Evolutionary conservation across 2,329 filamentous ascomycete genomes (phyloP), one percentile per base, ranked within the genome.

Genomic region (Dryadomyces quercus-mongolicae): DNA sequence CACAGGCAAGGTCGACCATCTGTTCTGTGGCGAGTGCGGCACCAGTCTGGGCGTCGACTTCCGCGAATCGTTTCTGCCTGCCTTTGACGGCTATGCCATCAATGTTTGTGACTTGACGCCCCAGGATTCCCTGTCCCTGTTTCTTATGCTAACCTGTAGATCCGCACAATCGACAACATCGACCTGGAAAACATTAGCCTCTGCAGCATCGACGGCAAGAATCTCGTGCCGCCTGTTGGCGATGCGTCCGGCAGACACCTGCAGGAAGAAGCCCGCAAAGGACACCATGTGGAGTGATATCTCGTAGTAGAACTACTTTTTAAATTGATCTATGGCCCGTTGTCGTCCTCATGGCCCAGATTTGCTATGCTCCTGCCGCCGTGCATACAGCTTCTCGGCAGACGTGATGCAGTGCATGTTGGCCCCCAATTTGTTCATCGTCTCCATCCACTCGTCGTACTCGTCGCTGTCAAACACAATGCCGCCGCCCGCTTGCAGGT

Each of bases 381-480:
- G 66, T 7, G 66, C 69, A 60, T 78, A 78, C n/a, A 78, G 65
- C 66, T 85, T 77, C 72, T 96, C 92, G 2, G 91, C 92, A 52
- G 84, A 81, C 56, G 83, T 85, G 67, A 97, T 91, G 70, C 88
- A 93, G 61, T 86, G 80, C 74, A 94, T 89, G 67, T 95, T 95
- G 47, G 89, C 88, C 25, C 86, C 84, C 49, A 95, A 74, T 77
- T 98, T 98, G 74, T 98, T 97, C 52, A 82, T 88, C 60, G 94
- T 96, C 78, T 97, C 89, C 70, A 92, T 81, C 76, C 91, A 96
- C 70, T 97, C 93, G 60, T 96, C 88, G 63, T 86, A 85, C 61
- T 77, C 86, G 65, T 95, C 91, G 44, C 88, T 94, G 69, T 97
- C 93, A 65, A 92, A 95, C 46, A 95, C 91, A 63, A 96, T 95